These are phyloP conservation scores for Dentipellis sp. DNA, from an alignment of 768 basidiomycete genomes.

Conservation along the genomic window DNA sequence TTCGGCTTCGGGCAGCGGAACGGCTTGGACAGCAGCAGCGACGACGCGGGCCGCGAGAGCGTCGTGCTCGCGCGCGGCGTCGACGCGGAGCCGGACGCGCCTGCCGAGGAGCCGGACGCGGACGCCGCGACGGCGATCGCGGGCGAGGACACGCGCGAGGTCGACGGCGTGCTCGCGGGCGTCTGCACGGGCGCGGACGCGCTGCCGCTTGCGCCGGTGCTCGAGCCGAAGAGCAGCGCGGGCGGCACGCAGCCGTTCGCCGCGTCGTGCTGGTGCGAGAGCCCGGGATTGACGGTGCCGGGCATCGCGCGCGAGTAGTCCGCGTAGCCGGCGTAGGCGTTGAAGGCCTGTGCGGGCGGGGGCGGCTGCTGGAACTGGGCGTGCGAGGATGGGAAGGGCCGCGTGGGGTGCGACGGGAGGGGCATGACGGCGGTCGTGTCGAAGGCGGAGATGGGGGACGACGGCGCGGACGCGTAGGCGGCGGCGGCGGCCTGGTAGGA, in stretches of 20 bases:
- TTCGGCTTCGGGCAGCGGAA: conserved; percentile 92
- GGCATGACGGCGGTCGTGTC: conserved; percentile 47
- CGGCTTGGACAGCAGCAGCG: conserved; percentile 70
- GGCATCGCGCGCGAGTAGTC: conserved; percentile 60
- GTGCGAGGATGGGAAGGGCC: conserved; percentile 4
- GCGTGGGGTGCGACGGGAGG: conserved; percentile 25
- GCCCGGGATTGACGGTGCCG: conserved; percentile 26
- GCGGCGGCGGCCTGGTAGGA: conserved; percentile 13
- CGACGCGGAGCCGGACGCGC: conserved; percentile 15
- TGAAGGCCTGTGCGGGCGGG: conserved; percentile 45
- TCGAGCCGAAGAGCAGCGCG: conserved; percentile 39
- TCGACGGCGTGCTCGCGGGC: conserved; percentile 20
- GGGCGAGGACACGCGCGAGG: conserved; percentile 11
- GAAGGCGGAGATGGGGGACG: conserved; percentile 36
- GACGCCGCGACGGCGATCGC: conserved; percentile 17
- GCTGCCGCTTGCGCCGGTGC: conserved; percentile 30
- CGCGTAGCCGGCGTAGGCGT: conserved; percentile 56
- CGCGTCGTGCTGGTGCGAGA: conserved; percentile 18
- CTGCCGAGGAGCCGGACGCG: conserved; percentile 14
- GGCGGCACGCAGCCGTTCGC: conserved; percentile 51
- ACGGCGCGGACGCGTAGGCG: conserved; percentile 19
- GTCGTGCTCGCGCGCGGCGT: conserved; percentile 34
- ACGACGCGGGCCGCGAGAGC: conserved; percentile 41
- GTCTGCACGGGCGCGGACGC: conserved; percentile 17
- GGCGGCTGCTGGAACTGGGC: conserved; percentile 5